Evolutionary conservation across 768 basidiomycete genomes (phyloP).

Genomic region (Termitomyces sp.): DNA sequence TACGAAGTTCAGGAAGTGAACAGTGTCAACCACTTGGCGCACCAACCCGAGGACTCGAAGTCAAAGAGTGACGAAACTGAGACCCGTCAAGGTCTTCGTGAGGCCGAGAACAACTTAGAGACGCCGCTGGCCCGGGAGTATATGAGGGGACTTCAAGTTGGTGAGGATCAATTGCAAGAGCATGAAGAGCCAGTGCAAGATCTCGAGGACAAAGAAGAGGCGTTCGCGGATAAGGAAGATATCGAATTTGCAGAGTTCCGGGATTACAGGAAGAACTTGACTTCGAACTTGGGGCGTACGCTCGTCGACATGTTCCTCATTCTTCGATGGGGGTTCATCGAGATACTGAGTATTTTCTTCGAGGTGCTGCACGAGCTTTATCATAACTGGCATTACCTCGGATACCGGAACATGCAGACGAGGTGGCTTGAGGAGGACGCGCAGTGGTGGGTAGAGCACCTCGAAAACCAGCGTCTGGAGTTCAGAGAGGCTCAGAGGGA

Average conservation of each 20-base stretch:
- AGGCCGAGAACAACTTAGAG: background rate
- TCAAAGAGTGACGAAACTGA: background rate
- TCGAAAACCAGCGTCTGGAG: background rate
- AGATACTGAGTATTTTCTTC: background rate
- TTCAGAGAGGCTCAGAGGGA: background rate
- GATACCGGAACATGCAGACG: background rate
- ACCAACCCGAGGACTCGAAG: background rate
- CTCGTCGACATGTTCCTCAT: background rate
- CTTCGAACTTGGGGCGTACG: background rate
- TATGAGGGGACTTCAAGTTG: no score
- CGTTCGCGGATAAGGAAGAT: background rate
- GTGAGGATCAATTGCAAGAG: no score
- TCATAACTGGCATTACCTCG: background rate
- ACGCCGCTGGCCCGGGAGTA: background rate
- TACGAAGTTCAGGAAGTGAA: background rate
- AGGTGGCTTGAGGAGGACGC: background rate
- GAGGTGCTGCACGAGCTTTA: background rate
- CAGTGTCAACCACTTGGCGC: no score
- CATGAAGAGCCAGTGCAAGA: background rate
- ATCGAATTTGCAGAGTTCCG: background rate
- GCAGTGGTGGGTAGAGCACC: background rate
- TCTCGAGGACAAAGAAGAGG: background rate
- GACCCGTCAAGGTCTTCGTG: background rate
- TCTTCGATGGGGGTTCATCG: background rate
- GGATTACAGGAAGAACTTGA: background rate